Base-by-base conservation (phyloP, 257 asterid genomes). In the Solanum commersonii region DNA sequence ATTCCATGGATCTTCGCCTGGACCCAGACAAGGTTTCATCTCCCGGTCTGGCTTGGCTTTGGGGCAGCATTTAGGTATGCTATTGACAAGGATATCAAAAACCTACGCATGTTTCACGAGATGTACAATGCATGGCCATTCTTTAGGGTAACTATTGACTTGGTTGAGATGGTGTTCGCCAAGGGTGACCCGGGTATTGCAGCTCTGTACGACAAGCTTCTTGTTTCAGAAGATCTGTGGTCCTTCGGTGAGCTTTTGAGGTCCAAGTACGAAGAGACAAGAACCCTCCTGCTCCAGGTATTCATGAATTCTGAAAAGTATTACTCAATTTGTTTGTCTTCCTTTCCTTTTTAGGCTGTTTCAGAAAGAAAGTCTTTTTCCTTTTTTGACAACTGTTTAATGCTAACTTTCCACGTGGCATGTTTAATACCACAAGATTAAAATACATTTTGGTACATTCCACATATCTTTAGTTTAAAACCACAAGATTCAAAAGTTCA, bases 1-100 rank as follows among this genome's bases (percentile, higher is more conserved):
- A 93, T 93, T 87, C 95, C 95, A 23, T 93, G 95, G 95, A 93
- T 93, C 74, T 93, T 93, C 49, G 95, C 95, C 13, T 93, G 95
- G 95, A 93, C 95, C 0, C 95, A 93, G 65, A 93, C 95, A 6
- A 90, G 95, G 82, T 93, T 93, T 84, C 94, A 91, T 89, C 95
- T 93, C 77, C 95, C 95, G 0, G 95, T 92, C 84, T 93, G 95
- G 95, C 95, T 93, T 6, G 94, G 95, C 40, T 87, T 92, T 87
- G 95, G 95, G 20, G 95, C 94, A 38, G 95, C 93, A 33, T 92
- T 91, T 87, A 92, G 79, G 82, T 86, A 89, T 46, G 94, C 93
- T 10, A 84, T 91, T 81, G n/a, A 92, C 84, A 92, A 90, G 90
- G 95, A 92, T 84, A 84, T 86, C 46, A 92, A 82, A 79, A 92